Conservation (phyloP, 176 grass and related monocot species). For the Triticum dicoccoides region DNA sequence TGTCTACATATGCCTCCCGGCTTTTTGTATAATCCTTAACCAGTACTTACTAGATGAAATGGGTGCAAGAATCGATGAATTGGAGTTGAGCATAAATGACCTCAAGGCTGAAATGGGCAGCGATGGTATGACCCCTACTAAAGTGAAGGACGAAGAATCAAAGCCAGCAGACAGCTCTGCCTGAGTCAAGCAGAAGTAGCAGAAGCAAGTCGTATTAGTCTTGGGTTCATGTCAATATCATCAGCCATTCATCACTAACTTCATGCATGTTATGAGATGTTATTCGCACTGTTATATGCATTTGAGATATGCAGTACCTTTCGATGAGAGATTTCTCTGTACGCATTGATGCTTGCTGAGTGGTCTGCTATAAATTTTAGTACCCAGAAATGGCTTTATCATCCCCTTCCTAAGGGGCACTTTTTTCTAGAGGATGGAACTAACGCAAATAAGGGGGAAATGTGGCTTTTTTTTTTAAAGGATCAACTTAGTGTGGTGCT, state of each 20-base stretch:
- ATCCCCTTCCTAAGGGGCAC: neutral
- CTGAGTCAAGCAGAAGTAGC: constrained; percentile 16
- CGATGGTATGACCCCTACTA: constrained; percentile 38
- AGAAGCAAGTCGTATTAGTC: neutral
- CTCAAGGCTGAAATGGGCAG: constrained; percentile 65
- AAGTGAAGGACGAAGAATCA: constrained; percentile 41
- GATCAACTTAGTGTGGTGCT: neutral
- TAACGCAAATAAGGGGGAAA: too few relatives aligned
- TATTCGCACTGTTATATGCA: neutral
- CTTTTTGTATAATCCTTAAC: constrained; percentile 41
- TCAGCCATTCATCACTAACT: constrained; percentile 1
- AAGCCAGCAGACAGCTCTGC: constrained; percentile 43
- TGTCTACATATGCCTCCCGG: neutral
- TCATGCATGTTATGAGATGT: neutral
- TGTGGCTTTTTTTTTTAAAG: too few relatives aligned
- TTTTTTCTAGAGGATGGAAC: too few relatives aligned
- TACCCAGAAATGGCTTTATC: neutral
- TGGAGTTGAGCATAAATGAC: constrained; percentile 75
- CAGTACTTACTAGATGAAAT: constrained; percentile 70
- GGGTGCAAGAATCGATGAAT: constrained; percentile 67
- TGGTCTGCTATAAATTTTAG: neutral
- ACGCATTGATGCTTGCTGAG: neutral
- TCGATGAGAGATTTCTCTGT: neutral
- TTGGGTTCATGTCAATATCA: neutral
- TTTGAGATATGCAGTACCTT: neutral